A percentile compares a stretch with the other conserved stretches of the same genome.
Conservation (phyloP, 352 stramenopile species). For the Phytopythium helicoides region DNA sequence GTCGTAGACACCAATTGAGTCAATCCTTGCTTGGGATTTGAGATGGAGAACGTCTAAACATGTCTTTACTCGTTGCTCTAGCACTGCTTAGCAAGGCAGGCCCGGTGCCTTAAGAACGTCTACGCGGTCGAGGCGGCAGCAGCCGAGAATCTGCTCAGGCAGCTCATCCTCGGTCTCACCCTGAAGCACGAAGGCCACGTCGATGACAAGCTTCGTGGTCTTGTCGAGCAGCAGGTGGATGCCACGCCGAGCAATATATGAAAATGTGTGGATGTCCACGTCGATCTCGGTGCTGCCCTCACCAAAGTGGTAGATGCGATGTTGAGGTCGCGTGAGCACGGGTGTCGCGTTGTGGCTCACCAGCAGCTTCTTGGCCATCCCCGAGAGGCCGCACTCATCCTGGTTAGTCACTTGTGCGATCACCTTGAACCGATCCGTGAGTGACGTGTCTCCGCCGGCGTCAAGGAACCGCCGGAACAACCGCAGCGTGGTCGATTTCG, state of each 20-base stretch:
- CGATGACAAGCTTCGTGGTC: constrained; percentile 76
- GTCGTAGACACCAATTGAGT: too few relatives aligned
- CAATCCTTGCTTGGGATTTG: too few relatives aligned
- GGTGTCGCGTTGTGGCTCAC: constrained; percentile 80
- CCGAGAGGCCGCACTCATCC: constrained; percentile 75
- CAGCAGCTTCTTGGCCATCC: constrained; percentile 75
- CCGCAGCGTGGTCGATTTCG: constrained; percentile 48
- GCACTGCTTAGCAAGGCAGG: constrained; percentile 24
- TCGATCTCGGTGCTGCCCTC: constrained; percentile 70
- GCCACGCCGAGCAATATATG: constrained; percentile 76
- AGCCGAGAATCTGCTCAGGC: constrained; percentile 83
- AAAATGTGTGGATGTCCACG: constrained; percentile 81
- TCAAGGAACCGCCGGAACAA: constrained; percentile 76
- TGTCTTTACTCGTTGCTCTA: too few relatives aligned
- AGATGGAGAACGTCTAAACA: too few relatives aligned
- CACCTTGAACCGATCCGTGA: constrained; percentile 85
- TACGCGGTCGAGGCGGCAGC: constrained; percentile 72
- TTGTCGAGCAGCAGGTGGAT: constrained; percentile 82
- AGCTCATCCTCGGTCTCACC: constrained; percentile 86
- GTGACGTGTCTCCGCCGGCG: constrained; percentile 51
- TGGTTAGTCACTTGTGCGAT: constrained; percentile 86
- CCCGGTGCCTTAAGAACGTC: constrained; percentile 64
- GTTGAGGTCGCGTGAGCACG: constrained; percentile 79
- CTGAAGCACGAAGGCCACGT: constrained; percentile 86
- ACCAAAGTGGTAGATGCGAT: constrained; percentile 79